Evolutionary conservation across 495 filamentous ascomycete species (phyloP), one percentile per base, ranked within the genome.

Genomic region (Tuber calosporum): DNA sequence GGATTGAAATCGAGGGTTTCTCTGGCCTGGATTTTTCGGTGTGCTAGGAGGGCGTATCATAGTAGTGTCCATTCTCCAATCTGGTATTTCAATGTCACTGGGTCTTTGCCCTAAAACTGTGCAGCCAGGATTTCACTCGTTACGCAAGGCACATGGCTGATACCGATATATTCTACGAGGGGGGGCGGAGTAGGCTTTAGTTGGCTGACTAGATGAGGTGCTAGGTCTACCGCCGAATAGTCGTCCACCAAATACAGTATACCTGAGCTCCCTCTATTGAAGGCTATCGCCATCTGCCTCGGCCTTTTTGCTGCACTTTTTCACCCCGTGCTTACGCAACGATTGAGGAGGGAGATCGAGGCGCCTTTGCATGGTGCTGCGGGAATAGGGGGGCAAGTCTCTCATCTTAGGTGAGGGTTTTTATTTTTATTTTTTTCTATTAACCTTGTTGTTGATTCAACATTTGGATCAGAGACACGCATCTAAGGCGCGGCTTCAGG

Each of bases 271-370:
- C n/a, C 53, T 30, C 53, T 15, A 30, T 58, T 58, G 53, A 58
- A 58, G n/a, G n/a, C 45, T 53, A 53, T 53, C 45, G 45, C 45
- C 45, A 30, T 58, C 26, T 30, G n/a, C 53, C n/a, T 4, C n/a
- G 53, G 53, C n/a, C 11, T 30, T 58, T 58, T 58, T 58, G 53
- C 13, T 58, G 53, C n/a, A 58, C 53, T 58, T 58, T 58, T 58
- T 58, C 53, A 30, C 17, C n/a, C 26, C 9, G 53, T 58, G 53
- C n/a, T 30, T 58, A 58, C n/a, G 53, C 53, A 58, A 26, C 53
- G 53, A 58, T 58, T 30, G 53, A 58, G 30, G 53, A 30, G 53
- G 53, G n/a, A 30, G 26, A 58, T 58, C 53, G 53, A 7, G n/a
- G n/a, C 45, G 20, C n/a, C 45, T 26, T 53, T n/a, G 45, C 53